A percentile compares a stretch with the other conserved stretches of the same genome.
These are phyloP conservation scores for Rhododendron williamsianum DNA, from an alignment of 148 eudicot species.

Conservation along the genomic window DNA sequence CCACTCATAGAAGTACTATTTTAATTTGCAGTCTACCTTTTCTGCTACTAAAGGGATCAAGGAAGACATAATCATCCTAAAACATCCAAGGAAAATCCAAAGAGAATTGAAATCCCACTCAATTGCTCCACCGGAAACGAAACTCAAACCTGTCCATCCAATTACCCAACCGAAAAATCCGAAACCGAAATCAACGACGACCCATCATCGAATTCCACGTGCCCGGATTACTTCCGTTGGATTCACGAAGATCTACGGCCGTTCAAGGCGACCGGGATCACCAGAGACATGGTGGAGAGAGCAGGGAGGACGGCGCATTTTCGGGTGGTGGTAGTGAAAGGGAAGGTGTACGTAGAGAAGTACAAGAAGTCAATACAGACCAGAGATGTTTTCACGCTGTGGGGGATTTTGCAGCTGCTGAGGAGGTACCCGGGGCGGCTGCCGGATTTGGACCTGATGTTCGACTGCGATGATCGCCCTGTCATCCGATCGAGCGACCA, in stretches of 20 bases:
- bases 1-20: background rate
- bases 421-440: slow-evolving; percentile 53
- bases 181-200: background rate
- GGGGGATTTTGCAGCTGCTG: slow-evolving; percentile 61
- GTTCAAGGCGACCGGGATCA: slow-evolving; percentile 43
- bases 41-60: background rate
- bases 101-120: slow-evolving; percentile 18
- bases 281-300: slow-evolving; percentile 42
- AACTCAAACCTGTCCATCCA: slow-evolving; percentile 16
- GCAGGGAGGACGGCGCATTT: slow-evolving; percentile 32
- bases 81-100: background rate
- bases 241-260: slow-evolving; percentile 60
- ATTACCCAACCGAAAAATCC: slow-evolving; percentile 6
- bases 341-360: slow-evolving; percentile 48
- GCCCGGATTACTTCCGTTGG: slow-evolving; percentile 63
- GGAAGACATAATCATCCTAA: background rate
- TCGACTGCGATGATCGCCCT: slow-evolving; percentile 47
- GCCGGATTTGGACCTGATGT: slow-evolving; percentile 61
- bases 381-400: slow-evolving; percentile 39
- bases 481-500: slow-evolving; percentile 17
- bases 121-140: background rate
- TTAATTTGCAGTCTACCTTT: background rate
- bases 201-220: slow-evolving; percentile 17
- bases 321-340: slow-evolving; percentile 44
- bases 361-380: slow-evolving; percentile 44